These are phyloP conservation scores for Trametes villosa DNA, from an alignment of 768 basidiomycete species.

Conservation along the genomic window DNA sequence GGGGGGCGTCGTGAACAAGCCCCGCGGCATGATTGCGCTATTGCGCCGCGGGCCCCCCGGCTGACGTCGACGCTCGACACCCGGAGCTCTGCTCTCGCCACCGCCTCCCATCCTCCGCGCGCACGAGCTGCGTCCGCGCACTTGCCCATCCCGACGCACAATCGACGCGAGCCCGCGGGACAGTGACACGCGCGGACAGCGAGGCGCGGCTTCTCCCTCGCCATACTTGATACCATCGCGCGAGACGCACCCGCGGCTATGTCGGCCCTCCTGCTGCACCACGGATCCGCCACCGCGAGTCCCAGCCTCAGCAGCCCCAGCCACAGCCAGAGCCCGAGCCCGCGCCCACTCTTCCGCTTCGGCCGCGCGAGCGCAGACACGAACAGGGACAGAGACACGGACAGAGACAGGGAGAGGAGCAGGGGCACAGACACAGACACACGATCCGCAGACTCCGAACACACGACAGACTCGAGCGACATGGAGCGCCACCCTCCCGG, in stretches of 20 bases:
- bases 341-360: neutral
- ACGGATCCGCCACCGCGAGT: neutral
- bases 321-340: too few relatives aligned
- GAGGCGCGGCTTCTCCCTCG: conserved; percentile 16
- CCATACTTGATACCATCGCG: neutral
- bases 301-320: neutral
- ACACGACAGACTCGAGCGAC: neutral
- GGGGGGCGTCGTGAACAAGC: neutral
- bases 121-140: neutral
- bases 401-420: neutral
- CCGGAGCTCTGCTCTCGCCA: conserved; percentile 17
- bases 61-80: conserved; percentile 21
- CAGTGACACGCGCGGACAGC: conserved; percentile 8
- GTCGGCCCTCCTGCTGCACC: conserved; percentile 15
- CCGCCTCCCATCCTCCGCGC: neutral
- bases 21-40: conserved; percentile 2
- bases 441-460: neutral
- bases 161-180: neutral
- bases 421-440: neutral
- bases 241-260: neutral
- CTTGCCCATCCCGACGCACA: too few relatives aligned
- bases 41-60: conserved; percentile 15
- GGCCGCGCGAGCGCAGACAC: neutral
- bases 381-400: too few relatives aligned
- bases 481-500: conserved; percentile 12